Evolutionary conservation across 495 filamentous ascomycete species (phyloP).

Genomic region (Aeminium ludgeri): DNA sequence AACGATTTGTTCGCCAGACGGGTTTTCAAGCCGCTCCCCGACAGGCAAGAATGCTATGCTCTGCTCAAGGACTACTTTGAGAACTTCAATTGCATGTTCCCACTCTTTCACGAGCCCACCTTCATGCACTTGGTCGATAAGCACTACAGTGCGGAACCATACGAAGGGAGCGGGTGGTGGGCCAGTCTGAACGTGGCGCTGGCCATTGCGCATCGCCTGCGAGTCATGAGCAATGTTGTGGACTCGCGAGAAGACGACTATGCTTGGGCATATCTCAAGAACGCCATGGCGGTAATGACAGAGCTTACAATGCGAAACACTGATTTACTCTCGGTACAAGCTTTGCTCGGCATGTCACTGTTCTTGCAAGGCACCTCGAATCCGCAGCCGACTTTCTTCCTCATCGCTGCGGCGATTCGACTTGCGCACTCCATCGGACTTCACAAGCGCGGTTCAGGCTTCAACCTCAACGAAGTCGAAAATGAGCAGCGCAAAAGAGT

Average conservation of each 20-base stretch:
- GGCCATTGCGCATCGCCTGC: conserved; percentile 76
- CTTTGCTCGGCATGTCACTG: conserved; percentile 82
- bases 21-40: conserved; percentile 66
- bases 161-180: conserved; percentile 96
- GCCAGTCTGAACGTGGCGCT: conserved; percentile 87
- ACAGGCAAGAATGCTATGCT: conserved; percentile 63
- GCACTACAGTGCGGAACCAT: conserved; percentile 85
- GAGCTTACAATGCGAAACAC: conserved; percentile 93
- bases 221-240: conserved; percentile 90
- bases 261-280: conserved; percentile 90
- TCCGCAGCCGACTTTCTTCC: conserved; percentile 83
- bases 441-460: conserved; percentile 79
- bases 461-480: conserved; percentile 78
- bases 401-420: conserved; percentile 84
- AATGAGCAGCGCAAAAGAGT: conserved; percentile 91
- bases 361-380: conserved; percentile 96
- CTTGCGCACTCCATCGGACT: conserved; percentile 87
- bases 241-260: conserved; percentile 82
- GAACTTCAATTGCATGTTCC: conserved; percentile 98
- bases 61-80: conserved; percentile 87
- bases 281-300: conserved; percentile 79
- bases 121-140: conserved; percentile 93
- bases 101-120: conserved; percentile 89
- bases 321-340: conserved; percentile 91
- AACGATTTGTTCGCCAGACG: conserved; percentile 76